Evolutionary conservation across 164 flowering plant genomes (phyloP).

Genomic region (Aristolochia fimbriata): DNA sequence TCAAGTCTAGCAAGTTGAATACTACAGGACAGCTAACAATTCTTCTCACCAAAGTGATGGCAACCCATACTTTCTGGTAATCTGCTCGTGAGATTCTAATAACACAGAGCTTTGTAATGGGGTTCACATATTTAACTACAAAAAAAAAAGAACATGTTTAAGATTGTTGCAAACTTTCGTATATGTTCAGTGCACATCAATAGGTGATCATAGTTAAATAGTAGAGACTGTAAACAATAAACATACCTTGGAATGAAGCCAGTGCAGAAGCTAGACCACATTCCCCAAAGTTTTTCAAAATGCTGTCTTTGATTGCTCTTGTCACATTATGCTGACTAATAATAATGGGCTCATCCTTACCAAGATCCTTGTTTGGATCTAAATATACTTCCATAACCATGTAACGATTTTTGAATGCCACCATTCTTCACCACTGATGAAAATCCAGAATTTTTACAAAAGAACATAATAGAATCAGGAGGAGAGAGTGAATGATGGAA

Average conservation of each 20-base stretch:
- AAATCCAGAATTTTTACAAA: too few species aligned
- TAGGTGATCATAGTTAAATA: not conserved
- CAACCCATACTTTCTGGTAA: slow-evolving; percentile 66
- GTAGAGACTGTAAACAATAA: not conserved
- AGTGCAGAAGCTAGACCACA: slow-evolving; percentile 81
- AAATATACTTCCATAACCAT: slow-evolving; percentile 78
- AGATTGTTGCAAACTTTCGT: too few species aligned
- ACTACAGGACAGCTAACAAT: slow-evolving; percentile 64
- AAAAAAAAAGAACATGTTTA: slow-evolving; percentile 1
- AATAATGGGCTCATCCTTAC: slow-evolving; percentile 49
- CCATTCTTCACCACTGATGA: slow-evolving; percentile 31
- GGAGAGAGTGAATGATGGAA: too few species aligned
- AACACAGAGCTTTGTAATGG: slow-evolving; percentile 76
- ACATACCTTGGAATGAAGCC: slow-evolving; percentile 63
- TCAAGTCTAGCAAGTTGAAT: slow-evolving; percentile 60
- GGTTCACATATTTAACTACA: slow-evolving; percentile 85
- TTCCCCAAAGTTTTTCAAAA: slow-evolving; percentile 76
- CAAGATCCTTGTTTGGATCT: slow-evolving; percentile 53
- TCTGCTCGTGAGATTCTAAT: slow-evolving; percentile 66
- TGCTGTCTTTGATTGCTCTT: slow-evolving; percentile 73
- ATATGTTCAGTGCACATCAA: not conserved
- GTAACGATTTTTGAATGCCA: slow-evolving; percentile 77
- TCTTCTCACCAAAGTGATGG: slow-evolving; percentile 72
- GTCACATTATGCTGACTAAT: slow-evolving; percentile 48
- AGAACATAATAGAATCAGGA: too few species aligned